Evolutionary conservation across 2,329 filamentous ascomycete genomes (phyloP), one percentile per base, ranked within the genome.

Genomic region (Colletotrichum viniferum): DNA sequence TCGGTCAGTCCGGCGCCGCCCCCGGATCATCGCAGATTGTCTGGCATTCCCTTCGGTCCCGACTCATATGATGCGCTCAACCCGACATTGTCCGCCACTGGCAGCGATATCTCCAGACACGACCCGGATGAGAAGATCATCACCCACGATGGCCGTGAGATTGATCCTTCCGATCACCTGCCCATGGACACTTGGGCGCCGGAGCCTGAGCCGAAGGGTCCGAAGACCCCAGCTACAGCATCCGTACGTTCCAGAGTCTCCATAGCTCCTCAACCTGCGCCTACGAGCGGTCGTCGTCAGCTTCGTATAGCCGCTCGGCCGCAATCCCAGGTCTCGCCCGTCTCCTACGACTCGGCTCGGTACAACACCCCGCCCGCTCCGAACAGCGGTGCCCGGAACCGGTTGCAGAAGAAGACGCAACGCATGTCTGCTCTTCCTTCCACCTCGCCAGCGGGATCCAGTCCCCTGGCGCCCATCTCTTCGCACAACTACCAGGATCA

Each of bases 101-200:
- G 48, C 30, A 74, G 71, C 34, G 71, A 76, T 34, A 74, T 81
- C 28, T 81, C 80, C 7, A 79, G 81, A n/a, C 76, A 79, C 2
- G 86, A 92, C 69, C 85, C 88, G 1, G 88, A 90, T 67, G 92
- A 91, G 10, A 95, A 95, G 80, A 95, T 96, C 76, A 92, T 96
- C 69, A 94, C 92, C 2, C 89, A 94, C 77, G 94, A 95, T 81
- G 94, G 94, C 8, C 89, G 93, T 71, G 93, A 95, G 79, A 90
- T 96, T 71, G 94, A 96, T 80, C 94, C 94, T 1, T 95, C 94
- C 1, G 94, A 96, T 82, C 94, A 96, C 81, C 87, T 96, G 16
- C 94, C 94, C 0, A 90, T 95, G 81, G 92, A 94, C 71, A 91
- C 91, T 2, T 96, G 94, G 94, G 94, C 94, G 3, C 94, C 94